phyloP scores from a whole-genome alignment of 148 eudicot species.

The Oxyria digyna region DNA sequence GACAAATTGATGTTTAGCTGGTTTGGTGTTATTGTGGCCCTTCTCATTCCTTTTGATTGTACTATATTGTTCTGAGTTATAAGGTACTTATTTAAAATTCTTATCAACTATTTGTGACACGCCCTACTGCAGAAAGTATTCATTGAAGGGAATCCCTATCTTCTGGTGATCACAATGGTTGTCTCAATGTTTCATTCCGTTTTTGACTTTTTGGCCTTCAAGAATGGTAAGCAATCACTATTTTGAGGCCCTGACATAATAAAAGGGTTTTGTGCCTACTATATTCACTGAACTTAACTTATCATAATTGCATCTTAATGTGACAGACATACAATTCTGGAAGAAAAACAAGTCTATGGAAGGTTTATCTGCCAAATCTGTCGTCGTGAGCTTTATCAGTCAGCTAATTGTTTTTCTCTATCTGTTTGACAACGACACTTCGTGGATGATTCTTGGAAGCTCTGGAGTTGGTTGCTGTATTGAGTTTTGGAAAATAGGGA shows the following conservation, averaged over 20 bases:
- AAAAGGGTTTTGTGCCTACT: neutral
- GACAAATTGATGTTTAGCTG: neutral
- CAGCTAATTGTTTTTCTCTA: constrained; percentile 88
- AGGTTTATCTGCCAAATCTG: constrained; percentile 90
- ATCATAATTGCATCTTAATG: neutral
- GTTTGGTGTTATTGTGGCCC: neutral
- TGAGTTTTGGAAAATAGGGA: constrained; percentile 99
- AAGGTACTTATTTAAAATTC: neutral
- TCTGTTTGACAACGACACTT: constrained; percentile 91
- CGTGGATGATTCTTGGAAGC: constrained; percentile 97
- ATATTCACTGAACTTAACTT: constrained; percentile 1
- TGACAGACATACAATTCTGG: constrained; percentile 93
- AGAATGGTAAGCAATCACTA: constrained; percentile 56
- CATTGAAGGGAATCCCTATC: constrained; percentile 91
- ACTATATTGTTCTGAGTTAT: neutral
- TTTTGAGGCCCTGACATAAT: neutral
- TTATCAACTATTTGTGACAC: neutral
- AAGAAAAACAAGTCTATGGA: constrained; percentile 99
- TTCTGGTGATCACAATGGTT: constrained; percentile 75
- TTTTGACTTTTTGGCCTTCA: constrained; percentile 92
- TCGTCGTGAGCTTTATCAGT: constrained; percentile 68
- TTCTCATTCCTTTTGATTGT: neutral
- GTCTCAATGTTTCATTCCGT: constrained; percentile 82
- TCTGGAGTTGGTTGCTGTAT: constrained; percentile 93
- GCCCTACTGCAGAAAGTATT: constrained; percentile 67